Percentiles rank a stretch among this genome's conserved stretches.
Conservation (phyloP, 2,329 filamentous ascomycete genomes). For the Penicillium sp. region DNA sequence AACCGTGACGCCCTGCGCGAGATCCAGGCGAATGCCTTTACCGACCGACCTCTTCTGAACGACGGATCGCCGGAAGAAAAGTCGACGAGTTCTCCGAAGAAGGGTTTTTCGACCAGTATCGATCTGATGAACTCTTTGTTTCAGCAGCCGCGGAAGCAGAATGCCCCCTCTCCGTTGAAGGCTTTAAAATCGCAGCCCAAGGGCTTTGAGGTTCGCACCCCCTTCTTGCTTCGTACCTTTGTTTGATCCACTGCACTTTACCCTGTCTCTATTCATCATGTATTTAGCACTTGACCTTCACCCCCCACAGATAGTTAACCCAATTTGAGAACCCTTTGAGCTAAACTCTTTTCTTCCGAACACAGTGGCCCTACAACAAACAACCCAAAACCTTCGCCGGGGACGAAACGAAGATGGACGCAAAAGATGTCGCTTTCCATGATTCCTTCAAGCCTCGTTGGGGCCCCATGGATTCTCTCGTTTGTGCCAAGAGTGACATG, state of each 20-base stretch:
- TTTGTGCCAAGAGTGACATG: conserved; percentile 57
- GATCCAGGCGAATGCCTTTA: conserved; percentile 61
- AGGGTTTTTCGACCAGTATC: conserved; percentile 81
- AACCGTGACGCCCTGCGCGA: conserved; percentile 71
- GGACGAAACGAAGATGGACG: conserved; percentile 61
- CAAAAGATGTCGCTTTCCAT: conserved; percentile 67
- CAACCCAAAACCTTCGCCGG: conserved; percentile 66
- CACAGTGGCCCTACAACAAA: conserved; percentile 84
- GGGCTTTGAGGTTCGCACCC: conserved; percentile 84
- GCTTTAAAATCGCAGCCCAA: conserved; percentile 56
- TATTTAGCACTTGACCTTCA: conserved; percentile 18
- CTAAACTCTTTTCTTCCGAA: conserved; percentile 35
- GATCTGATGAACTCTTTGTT: conserved; percentile 96
- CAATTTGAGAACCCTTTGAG: conserved; percentile 40
- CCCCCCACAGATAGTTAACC: conserved; percentile 28
- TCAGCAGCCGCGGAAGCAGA: conserved; percentile 59
- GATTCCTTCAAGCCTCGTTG: conserved; percentile 75
- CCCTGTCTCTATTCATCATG: conserved; percentile 11
- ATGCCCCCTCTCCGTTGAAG: conserved; percentile 50
- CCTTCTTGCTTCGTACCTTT: conserved; percentile 29
- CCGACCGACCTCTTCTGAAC: conserved; percentile 41
- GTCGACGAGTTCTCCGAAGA: conserved; percentile 38
- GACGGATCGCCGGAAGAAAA: conserved; percentile 35
- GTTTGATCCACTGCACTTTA: neutral
- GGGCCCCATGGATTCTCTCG: conserved; percentile 69